Conservation (phyloP, 2,329 filamentous ascomycete species). For the Fusarium pininemorale region DNA sequence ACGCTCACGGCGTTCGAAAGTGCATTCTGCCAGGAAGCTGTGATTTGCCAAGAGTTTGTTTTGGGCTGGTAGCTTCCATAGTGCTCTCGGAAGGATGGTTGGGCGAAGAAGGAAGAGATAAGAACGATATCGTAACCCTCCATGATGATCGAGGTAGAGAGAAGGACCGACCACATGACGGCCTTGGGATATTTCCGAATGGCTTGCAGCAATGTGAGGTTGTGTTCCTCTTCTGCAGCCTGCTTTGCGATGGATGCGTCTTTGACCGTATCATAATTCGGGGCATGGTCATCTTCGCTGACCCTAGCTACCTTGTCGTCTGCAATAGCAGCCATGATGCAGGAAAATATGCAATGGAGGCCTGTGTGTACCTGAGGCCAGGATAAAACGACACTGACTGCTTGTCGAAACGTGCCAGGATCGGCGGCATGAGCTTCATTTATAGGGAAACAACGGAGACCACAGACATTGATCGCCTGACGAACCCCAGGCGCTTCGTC, state of each 20-base stretch:
- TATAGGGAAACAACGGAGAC: not conserved
- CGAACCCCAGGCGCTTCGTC: not conserved
- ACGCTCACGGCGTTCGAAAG: constrained; percentile 21
- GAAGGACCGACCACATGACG: constrained; percentile 24
- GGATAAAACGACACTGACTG: not conserved
- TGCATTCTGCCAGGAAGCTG: constrained; percentile 21
- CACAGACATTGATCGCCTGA: not conserved
- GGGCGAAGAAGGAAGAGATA: constrained; percentile 45
- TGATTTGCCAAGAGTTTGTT: constrained; percentile 11
- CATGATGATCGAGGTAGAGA: constrained; percentile 50
- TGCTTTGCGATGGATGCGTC: constrained; percentile 26
- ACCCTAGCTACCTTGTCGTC: constrained; percentile 30
- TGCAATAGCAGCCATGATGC: not conserved
- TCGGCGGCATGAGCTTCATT: constrained; percentile 8
- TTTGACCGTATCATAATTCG: constrained; percentile 4
- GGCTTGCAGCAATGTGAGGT: constrained; percentile 23
- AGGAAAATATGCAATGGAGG: not conserved
- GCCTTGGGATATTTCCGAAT: constrained; percentile 26
- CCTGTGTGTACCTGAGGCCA: not conserved
- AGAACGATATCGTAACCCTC: constrained; percentile 46
- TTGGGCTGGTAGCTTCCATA: constrained; percentile 35
- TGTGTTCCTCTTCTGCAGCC: constrained; percentile 23
- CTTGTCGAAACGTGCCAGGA: not conserved
- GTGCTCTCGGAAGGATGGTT: constrained; percentile 42
- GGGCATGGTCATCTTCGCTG: constrained; percentile 26